Percentiles rank a stretch among this genome's conserved stretches.
phyloP scores from a whole-genome alignment of 140 eudicot genomes.

The Senecio squalidus region DNA sequence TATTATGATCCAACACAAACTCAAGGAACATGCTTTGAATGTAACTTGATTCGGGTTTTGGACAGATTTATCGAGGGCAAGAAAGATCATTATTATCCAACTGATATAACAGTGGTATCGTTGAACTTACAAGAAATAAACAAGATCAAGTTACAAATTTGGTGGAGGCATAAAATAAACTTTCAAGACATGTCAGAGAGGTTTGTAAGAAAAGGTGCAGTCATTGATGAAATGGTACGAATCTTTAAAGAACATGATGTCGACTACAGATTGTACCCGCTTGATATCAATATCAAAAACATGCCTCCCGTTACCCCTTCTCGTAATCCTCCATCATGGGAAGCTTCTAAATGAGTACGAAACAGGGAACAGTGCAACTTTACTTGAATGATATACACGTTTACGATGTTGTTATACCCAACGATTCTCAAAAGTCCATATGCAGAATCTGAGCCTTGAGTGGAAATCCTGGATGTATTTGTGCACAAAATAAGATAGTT shows the following conservation, averaged over 20 bases:
- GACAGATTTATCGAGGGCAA: slow-evolving; percentile 74
- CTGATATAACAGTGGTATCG: slow-evolving; percentile 35
- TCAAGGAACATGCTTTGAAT: too few species aligned
- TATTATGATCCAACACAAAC: too few species aligned
- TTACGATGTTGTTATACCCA: slow-evolving; percentile 9
- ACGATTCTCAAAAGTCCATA: slow-evolving; percentile 2
- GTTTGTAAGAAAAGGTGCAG: slow-evolving; percentile 45
- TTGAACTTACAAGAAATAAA: slow-evolving; percentile 43
- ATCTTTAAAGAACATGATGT: slow-evolving; percentile 65
- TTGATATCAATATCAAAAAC: slow-evolving; percentile 44
- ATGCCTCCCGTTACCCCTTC: slow-evolving; percentile 40
- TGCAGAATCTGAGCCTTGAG: slow-evolving; percentile 15
- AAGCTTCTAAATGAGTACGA: slow-evolving; percentile 16
- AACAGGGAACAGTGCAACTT: slow-evolving; percentile 5
- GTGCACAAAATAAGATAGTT: slow-evolving; percentile 7
- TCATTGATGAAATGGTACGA: slow-evolving; percentile 62
- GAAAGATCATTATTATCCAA: slow-evolving; percentile 67
- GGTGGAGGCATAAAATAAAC: slow-evolving; percentile 75
- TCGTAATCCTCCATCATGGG: slow-evolving; percentile 55
- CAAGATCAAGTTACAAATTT: slow-evolving; percentile 51
- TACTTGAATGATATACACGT: slow-evolving; percentile 12
- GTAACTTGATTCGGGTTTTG: slow-evolving; percentile 15
- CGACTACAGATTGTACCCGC: slow-evolving; percentile 61
- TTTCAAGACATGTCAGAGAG: slow-evolving; percentile 69
- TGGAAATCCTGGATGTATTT: slow-evolving; percentile 6